Evolutionary conservation across 192 early-diverging fungal species (phyloP).

Genomic region (Coemansia sp.): DNA sequence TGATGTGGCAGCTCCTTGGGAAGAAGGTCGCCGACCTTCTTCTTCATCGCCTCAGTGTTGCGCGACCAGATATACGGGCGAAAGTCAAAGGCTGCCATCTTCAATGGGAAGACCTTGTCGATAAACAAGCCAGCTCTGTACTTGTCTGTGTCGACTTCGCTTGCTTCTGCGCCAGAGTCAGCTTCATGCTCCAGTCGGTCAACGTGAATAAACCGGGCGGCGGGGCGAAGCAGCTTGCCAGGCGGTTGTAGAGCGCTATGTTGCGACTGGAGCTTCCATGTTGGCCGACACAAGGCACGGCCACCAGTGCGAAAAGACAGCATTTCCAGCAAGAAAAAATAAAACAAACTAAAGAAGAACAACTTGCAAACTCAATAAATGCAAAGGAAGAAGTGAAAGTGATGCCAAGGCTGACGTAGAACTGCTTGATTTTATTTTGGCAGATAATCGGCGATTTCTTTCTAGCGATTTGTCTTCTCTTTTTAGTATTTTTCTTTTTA

Average conservation of each 20-base stretch:
- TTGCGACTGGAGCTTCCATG: neutral
- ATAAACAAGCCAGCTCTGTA: constrained; percentile 53
- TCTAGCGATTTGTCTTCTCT: neutral
- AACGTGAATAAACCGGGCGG: constrained; percentile 25
- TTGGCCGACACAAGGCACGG: neutral
- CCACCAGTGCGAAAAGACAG: constrained; percentile 5
- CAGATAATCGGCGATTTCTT: neutral
- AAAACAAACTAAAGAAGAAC: neutral
- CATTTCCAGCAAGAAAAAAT: neutral
- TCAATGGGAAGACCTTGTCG: constrained; percentile 57
- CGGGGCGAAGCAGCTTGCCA: neutral
- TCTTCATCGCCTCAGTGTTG: constrained; percentile 32
- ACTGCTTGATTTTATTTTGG: neutral
- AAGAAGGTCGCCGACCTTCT: constrained; percentile 27
- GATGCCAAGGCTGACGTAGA: constrained; percentile 1
- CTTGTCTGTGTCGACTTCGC: constrained; percentile 3
- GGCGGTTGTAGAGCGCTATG: neutral
- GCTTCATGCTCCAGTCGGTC: constrained; percentile 16
- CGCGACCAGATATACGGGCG: constrained; percentile 49
- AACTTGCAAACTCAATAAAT: neutral
- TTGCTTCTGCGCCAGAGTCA: neutral
- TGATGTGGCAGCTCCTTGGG: constrained; percentile 36
- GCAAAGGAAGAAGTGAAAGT: neutral
- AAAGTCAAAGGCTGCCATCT: constrained; percentile 48
- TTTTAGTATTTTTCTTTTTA: neutral